A percentile compares a stretch with the other conserved stretches of the same genome.
phyloP scores from a whole-genome alignment of 2,329 filamentous ascomycete species.

The Plenodomus lindquistii region DNA sequence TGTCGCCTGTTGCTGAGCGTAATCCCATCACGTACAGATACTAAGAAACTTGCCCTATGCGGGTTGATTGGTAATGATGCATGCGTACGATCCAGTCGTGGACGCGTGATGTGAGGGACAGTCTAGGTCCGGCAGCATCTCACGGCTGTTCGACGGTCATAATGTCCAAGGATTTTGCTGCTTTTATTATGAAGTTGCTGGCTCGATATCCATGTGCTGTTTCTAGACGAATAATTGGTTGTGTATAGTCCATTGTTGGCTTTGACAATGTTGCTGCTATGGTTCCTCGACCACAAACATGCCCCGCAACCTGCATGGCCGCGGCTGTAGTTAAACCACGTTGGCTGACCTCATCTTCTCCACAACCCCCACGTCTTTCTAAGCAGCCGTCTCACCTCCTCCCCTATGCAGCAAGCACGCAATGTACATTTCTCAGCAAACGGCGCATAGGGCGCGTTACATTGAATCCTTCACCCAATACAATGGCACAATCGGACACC shows the following conservation, averaged over 20 bases:
- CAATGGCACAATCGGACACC: not conserved
- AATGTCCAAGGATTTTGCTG: not conserved
- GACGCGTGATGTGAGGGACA: constrained; percentile 15
- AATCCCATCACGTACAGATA: constrained; percentile 45
- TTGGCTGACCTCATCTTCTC: constrained; percentile 17
- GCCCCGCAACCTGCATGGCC: constrained; percentile 6
- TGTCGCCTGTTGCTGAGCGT: constrained; percentile 43
- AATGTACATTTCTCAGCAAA: not conserved
- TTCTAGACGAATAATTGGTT: not conserved
- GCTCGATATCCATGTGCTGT: constrained; percentile 5
- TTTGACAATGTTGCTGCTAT: not conserved
- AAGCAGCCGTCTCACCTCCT: constrained; percentile 6
- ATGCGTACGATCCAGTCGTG: constrained; percentile 10
- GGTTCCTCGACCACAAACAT: not conserved
- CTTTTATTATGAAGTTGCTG: constrained; percentile 3
- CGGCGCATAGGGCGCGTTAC: constrained; percentile 4
- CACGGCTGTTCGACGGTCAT: too few species aligned
- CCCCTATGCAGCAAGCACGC: not conserved
- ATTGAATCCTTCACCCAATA: constrained; percentile 1
- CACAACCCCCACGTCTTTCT: constrained; percentile 22
- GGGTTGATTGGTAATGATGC: constrained; percentile 1
- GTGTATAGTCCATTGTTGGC: not conserved
- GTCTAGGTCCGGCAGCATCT: too few species aligned
- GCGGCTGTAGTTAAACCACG: constrained; percentile 1
- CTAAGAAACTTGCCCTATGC: constrained; percentile 15